Conservation (phyloP, 441 rosid genomes). For the Pelargonium cotyledonis region DNA sequence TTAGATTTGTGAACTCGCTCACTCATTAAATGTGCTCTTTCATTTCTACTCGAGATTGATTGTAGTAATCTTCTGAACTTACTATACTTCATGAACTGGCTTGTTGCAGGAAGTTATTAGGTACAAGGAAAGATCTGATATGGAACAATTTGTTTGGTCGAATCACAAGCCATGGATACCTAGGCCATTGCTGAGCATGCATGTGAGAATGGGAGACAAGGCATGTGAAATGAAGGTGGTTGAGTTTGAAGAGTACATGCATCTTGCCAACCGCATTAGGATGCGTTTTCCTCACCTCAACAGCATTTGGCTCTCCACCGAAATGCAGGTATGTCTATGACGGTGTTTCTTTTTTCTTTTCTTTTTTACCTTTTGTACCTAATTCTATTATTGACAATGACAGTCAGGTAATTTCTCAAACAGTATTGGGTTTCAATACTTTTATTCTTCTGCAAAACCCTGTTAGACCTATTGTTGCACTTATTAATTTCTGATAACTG, state of each 20-base stretch:
- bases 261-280: conserved; percentile 53
- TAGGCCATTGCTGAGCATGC: conserved; percentile 81
- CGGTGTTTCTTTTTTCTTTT: too few species aligned
- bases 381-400: too few species aligned
- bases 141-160: conserved; percentile 74
- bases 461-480: too few species aligned
- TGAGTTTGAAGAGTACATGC: conserved; percentile 60
- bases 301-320: conserved; percentile 83
- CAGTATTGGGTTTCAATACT: too few species aligned
- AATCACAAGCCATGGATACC: conserved; percentile 83
- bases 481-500: too few species aligned
- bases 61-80: not conserved
- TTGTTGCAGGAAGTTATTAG: conserved; percentile 25
- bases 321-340: conserved; percentile 56
- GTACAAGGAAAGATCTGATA: conserved; percentile 35
- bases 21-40: not conserved
- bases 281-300: conserved; percentile 59
- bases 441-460: too few species aligned
- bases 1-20: too few species aligned
- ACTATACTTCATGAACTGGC: not conserved
- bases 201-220: conserved; percentile 96
- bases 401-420: too few species aligned
- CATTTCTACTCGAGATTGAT: not conserved
- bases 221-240: conserved; percentile 88
- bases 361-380: too few species aligned